A percentile compares a stretch with the other conserved stretches of the same genome.
Conservation (phyloP, 495 filamentous ascomycete species). For the Filosporella fistucella region DNA sequence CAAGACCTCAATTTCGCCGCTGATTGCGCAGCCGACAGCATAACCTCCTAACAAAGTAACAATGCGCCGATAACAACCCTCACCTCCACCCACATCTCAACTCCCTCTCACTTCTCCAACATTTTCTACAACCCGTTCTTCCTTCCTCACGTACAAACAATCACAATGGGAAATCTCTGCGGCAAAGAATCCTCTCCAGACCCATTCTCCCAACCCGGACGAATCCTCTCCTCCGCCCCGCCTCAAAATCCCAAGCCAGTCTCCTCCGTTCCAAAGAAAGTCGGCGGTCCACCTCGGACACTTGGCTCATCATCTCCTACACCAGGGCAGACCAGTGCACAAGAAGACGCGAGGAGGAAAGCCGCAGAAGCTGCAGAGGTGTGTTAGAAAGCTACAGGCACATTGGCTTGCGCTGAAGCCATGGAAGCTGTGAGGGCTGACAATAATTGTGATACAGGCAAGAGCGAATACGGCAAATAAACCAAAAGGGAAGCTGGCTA, state of each 20-base stretch:
- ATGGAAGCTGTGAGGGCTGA: not conserved
- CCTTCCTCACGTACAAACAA: not conserved
- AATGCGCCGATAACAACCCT: conserved; percentile 2
- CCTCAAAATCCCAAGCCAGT: conserved; percentile 27
- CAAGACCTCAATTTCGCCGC: not conserved
- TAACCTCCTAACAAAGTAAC: not conserved
- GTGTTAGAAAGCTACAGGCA: conserved; percentile 18
- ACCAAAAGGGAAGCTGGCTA: conserved; percentile 53
- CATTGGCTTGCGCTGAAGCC: not conserved
- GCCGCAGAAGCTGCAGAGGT: conserved; percentile 71
- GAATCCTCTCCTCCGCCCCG: conserved; percentile 51
- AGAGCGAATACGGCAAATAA: conserved; percentile 34
- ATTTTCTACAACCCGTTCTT: not conserved
- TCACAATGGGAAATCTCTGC: conserved; percentile 71
- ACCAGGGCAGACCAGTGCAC: conserved; percentile 18
- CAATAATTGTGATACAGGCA: conserved; percentile 31
- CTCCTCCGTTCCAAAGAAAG: conserved; percentile 37
- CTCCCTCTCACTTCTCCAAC: not conserved
- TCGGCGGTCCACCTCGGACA: conserved; percentile 50
- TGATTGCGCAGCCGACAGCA: not conserved
- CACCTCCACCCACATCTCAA: not conserved
- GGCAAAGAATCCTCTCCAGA: conserved; percentile 54
- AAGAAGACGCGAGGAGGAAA: conserved; percentile 48
- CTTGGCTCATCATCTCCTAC: conserved; percentile 36
- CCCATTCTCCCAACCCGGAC: conserved; percentile 59